Evolutionary conservation across 2,329 filamentous ascomycete genomes (phyloP).

Genomic region (Clonostachys solani): DNA sequence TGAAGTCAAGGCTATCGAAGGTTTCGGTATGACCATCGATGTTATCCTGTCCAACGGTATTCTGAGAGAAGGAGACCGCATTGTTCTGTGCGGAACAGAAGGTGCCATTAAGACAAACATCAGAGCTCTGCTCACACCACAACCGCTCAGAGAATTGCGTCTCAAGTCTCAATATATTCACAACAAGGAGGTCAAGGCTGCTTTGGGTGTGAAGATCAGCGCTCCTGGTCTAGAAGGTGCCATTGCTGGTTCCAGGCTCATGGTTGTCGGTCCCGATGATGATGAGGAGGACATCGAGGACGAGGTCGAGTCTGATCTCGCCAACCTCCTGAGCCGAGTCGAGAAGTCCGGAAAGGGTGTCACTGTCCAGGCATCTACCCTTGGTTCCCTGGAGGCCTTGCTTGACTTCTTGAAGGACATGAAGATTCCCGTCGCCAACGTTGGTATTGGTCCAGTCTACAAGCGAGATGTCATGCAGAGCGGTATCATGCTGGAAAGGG

Average conservation of each 20-base stretch:
- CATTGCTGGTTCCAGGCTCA: slow-evolving; percentile 90
- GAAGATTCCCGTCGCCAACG: slow-evolving; percentile 97
- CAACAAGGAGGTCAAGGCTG: slow-evolving; percentile 98
- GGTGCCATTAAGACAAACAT: slow-evolving; percentile 95
- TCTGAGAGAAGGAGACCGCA: slow-evolving; percentile 86
- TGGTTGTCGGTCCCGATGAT: slow-evolving; percentile 91
- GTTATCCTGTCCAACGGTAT: slow-evolving; percentile 96
- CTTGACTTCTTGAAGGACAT: slow-evolving; percentile 93
- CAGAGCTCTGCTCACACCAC: slow-evolving; percentile 87
- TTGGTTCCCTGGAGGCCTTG: slow-evolving; percentile 92
- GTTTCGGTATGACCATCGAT: slow-evolving; percentile 97
- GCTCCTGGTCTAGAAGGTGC: slow-evolving; percentile 93
- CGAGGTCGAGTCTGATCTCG: slow-evolving; percentile 92
- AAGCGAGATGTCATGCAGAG: slow-evolving; percentile 96
- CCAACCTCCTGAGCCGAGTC: slow-evolving; percentile 85
- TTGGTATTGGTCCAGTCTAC: slow-evolving; percentile 95
- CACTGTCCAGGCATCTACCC: slow-evolving; percentile 93
- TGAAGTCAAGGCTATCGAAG: slow-evolving; percentile 98
- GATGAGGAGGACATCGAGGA: slow-evolving; percentile 96
- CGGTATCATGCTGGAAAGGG: slow-evolving; percentile 94
- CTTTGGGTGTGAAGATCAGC: slow-evolving; percentile 97
- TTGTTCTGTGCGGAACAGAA: slow-evolving; percentile 95
- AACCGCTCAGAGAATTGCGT: slow-evolving; percentile 87
- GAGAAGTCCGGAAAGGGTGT: slow-evolving; percentile 92
- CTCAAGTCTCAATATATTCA: slow-evolving; percentile 96